phyloP scores from a whole-genome alignment of 163 green algal species.

The Chlorella variabilis region DNA sequence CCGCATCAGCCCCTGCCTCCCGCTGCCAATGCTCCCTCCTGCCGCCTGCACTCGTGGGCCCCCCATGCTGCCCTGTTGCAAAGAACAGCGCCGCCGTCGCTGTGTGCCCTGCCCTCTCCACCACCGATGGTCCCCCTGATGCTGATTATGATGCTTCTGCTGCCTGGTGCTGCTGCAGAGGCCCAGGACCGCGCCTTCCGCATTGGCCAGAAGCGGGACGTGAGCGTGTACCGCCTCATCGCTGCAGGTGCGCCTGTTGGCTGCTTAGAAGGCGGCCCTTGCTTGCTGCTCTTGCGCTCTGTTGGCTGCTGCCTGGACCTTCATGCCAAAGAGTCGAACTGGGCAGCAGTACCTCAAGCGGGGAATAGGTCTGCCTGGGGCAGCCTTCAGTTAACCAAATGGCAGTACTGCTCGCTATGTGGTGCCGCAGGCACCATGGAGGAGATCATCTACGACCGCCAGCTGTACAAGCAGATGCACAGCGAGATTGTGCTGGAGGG shows the following conservation, averaged over 20 bases:
- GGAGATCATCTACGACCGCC: slow-evolving; percentile 79
- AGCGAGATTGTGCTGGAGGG: slow-evolving; percentile 54
- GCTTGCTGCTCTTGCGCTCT: neutral
- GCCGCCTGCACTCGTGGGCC: too few relatives aligned
- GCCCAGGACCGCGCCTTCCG: slow-evolving; percentile 84
- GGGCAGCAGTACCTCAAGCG: too few relatives aligned
- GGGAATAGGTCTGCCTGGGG: too few relatives aligned
- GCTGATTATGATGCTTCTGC: too few relatives aligned
- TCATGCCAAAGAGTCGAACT: too few relatives aligned
- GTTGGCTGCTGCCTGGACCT: neutral
- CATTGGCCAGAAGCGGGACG: slow-evolving; percentile 79
- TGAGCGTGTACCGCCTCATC: slow-evolving; percentile 83
- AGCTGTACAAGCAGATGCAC: slow-evolving; percentile 70
- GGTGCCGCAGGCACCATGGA: slow-evolving; percentile 72
- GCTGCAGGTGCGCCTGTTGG: slow-evolving; percentile 49
- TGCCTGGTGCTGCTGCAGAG: slow-evolving; percentile 31
- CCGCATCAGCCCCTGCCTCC: too few relatives aligned
- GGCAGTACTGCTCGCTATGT: neutral
- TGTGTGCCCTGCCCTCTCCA: too few relatives aligned
- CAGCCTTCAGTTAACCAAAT: neutral
- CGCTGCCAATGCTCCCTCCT: too few relatives aligned
- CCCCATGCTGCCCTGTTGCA: too few relatives aligned
- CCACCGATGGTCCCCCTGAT: too few relatives aligned
- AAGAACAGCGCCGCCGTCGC: too few relatives aligned
- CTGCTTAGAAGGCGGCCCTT: too few relatives aligned